These are phyloP conservation scores for Kwoniella pini DNA, from an alignment of 768 basidiomycete genomes.

Conservation along the genomic window DNA sequence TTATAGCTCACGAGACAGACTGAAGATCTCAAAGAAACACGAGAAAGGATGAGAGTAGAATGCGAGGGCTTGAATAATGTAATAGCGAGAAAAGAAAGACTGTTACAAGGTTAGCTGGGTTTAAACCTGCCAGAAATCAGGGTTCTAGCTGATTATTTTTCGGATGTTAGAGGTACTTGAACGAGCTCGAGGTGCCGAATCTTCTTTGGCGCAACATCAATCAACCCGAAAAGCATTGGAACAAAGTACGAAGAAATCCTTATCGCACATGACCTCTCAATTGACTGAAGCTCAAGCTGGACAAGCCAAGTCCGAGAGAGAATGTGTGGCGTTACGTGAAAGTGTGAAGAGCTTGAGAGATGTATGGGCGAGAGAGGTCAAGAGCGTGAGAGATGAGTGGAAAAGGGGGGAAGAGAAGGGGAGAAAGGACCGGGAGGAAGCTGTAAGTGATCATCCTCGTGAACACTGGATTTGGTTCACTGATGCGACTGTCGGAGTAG, in stretches of 20 bases:
- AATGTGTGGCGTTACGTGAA: slow-evolving; percentile 49
- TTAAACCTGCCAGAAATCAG: background rate
- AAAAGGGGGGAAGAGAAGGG: slow-evolving; percentile 33
- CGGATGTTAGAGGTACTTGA: slow-evolving; percentile 46
- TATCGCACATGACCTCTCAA: slow-evolving; percentile 41
- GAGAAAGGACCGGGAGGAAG: slow-evolving; percentile 42
- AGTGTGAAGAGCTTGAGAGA: slow-evolving; percentile 49
- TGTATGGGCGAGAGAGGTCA: slow-evolving; percentile 45
- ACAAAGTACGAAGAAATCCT: slow-evolving; percentile 40
- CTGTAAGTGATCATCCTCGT: slow-evolving; percentile 32
- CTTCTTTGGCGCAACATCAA: slow-evolving; percentile 29
- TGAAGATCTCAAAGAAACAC: slow-evolving; percentile 53
- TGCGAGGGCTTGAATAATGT: slow-evolving; percentile 50
- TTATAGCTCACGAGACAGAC: slow-evolving; percentile 46
- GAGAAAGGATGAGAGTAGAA: slow-evolving; percentile 47
- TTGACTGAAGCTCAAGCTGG: slow-evolving; percentile 43
- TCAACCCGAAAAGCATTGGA: slow-evolving; percentile 40
- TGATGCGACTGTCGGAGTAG: slow-evolving; percentile 13
- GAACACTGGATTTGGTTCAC: background rate
- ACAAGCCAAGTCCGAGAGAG: slow-evolving; percentile 43
- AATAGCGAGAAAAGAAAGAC: slow-evolving; percentile 47
- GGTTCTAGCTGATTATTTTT: background rate
- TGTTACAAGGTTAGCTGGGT: slow-evolving; percentile 42
- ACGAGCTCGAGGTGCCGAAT: slow-evolving; percentile 50
- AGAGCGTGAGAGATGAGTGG: slow-evolving; percentile 36